These are phyloP conservation scores for Ascochyta koolunga DNA, from an alignment of 2,329 filamentous ascomycete genomes.

Conservation along the genomic window DNA sequence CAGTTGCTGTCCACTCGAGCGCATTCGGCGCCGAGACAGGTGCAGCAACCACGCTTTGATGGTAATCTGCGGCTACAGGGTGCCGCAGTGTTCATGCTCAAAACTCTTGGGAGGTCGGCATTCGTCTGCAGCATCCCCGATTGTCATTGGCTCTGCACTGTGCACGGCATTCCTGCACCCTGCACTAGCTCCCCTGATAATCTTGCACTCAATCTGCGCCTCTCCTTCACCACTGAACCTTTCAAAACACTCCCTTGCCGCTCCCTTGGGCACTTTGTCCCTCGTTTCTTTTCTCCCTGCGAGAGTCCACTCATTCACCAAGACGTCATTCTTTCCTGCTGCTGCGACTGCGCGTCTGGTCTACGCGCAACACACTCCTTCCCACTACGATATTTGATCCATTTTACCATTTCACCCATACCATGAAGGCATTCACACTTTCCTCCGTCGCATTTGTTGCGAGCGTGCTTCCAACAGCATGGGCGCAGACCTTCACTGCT, in stretches of 20 bases:
- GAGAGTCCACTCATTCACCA: conserved; percentile 40
- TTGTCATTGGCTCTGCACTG: conserved; percentile 13
- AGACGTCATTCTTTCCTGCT: conserved; percentile 27
- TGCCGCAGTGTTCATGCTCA: conserved; percentile 6
- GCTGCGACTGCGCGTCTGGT: conserved; percentile 41
- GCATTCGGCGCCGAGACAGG: not conserved
- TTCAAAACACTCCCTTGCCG: conserved; percentile 36
- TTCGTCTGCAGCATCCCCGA: conserved; percentile 19
- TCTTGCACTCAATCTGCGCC: conserved; percentile 33
- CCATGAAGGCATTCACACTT: conserved; percentile 43
- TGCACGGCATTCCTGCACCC: conserved; percentile 22
- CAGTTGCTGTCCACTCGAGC: conserved; percentile 8
- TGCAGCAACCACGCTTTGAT: not conserved
- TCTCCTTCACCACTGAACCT: conserved; percentile 28
- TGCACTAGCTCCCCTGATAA: conserved; percentile 24
- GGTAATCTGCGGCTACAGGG: conserved; percentile 1
- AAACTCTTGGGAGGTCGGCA: conserved; percentile 22
- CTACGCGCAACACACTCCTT: conserved; percentile 46
- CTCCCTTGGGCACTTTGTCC: conserved; percentile 24
- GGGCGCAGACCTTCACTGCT: conserved; percentile 75
- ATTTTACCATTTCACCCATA: conserved; percentile 8
- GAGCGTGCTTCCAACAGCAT: conserved; percentile 51
- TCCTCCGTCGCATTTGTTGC: conserved; percentile 47
- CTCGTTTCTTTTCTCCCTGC: conserved; percentile 23
- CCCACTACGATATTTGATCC: conserved; percentile 4